Evolutionary conservation across 176 grass and related monocot species (phyloP), one percentile per base, ranked within the genome.

Genomic region (Oryza officinalis): DNA sequence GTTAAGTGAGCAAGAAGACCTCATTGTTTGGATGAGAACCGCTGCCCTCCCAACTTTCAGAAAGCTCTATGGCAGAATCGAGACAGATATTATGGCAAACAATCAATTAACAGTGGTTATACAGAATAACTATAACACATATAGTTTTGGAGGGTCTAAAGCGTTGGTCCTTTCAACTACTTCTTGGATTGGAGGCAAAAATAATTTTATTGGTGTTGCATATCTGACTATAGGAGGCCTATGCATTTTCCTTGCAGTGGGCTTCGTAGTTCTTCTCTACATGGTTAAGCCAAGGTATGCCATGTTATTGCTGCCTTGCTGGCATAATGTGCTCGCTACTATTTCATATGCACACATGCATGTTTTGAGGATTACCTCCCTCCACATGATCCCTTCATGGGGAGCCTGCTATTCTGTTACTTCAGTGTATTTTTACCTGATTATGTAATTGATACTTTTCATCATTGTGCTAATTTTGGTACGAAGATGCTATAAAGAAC

Each of bases 1-100:
- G 96, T 88, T 98, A 68, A 93, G 91, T 87, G 91, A 98, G 80
- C 91, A 95, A 92, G 96, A 98, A 73, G 96, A 94, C 76, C 92
- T 98, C 54, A 95, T 98, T 90, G 96, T 95, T 65, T 98, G 93
- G 93, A 98, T 98, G 96, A 88, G 96, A 92, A 93, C 91, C 7
- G 96, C 91, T 65, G 93, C 96, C 7, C 85, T 98, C 30, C 91
- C 96, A 65, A 89, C 84, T 63, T 98, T 95, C 87, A 94, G 96
- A 88, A 98, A 98, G 80, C 90, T 98, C 10, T 98, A 93, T 41
- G 93, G 96, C 49, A 90, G 89, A 85, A 98, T 98, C 71, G 96
- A 98, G 85, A 76, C 72, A 30, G 89, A 95, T 74, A 75, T 98
- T 76, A 82, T 60, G 79, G 88, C 82, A 73, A 92, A 93, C 61